phyloP scores from a whole-genome alignment of 2,329 filamentous ascomycete species.

The Xylariales sp. region DNA sequence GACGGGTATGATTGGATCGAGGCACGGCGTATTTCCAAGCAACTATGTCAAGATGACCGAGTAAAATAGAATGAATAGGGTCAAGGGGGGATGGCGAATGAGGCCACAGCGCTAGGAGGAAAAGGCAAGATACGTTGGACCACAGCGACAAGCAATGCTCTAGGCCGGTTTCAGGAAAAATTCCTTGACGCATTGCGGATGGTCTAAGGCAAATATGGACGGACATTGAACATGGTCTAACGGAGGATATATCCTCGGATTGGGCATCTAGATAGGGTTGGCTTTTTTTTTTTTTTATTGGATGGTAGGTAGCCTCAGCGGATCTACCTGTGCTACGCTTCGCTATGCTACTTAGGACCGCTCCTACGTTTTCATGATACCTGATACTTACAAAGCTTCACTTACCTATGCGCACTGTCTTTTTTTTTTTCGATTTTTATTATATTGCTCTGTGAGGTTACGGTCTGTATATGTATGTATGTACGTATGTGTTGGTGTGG shows the following conservation, averaged over 20 bases:
- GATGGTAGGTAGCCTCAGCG: neutral
- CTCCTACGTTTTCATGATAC: constrained; percentile 22
- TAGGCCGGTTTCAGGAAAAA: neutral
- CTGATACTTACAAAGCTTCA: constrained; percentile 6
- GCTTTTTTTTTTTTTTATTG: neutral
- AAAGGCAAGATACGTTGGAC: neutral
- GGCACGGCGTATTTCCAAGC: constrained; percentile 93
- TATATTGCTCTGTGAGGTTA: neutral
- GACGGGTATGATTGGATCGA: constrained; percentile 88
- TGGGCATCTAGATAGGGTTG: constrained; percentile 2
- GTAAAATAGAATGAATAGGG: constrained; percentile 26
- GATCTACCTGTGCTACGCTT: constrained; percentile 8
- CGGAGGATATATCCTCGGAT: constrained; percentile 6
- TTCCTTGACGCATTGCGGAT: neutral
- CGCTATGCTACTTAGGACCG: constrained; percentile 17
- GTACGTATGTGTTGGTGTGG: neutral
- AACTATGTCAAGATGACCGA: constrained; percentile 76
- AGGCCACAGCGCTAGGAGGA: neutral
- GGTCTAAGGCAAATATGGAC: neutral
- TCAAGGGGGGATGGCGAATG: neutral
- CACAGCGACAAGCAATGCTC: no score
- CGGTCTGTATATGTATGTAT: neutral
- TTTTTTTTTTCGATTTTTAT: neutral
- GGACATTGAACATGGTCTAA: neutral
- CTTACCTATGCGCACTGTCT: neutral